Conservation (phyloP, 345 rosid species). For the Salix suchowensis region DNA sequence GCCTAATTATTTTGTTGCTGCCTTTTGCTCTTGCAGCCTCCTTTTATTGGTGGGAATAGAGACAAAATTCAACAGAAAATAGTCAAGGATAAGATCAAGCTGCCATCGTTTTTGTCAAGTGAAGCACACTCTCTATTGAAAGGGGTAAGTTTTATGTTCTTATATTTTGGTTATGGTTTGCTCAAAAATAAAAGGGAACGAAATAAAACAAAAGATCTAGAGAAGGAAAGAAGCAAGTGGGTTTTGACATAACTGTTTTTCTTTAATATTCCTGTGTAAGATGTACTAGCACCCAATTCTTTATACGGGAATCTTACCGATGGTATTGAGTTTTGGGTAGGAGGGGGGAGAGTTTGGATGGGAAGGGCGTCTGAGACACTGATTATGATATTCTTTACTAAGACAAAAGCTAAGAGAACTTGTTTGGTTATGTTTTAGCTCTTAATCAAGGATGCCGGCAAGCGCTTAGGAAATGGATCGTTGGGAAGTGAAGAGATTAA, state of each 20-base stretch:
- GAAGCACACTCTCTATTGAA: slow-evolving; percentile 81
- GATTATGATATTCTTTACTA: not conserved
- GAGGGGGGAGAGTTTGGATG: not conserved
- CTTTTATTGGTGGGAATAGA: slow-evolving; percentile 60
- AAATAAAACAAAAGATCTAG: not conserved
- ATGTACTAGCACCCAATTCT: not conserved
- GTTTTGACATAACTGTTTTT: not conserved
- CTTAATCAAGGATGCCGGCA: slow-evolving; percentile 68
- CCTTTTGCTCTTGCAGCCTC: slow-evolving; percentile 54
- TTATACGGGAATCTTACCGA: not conserved
- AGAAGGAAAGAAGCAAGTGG: not conserved
- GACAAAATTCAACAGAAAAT: slow-evolving; percentile 71
- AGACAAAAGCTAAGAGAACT: not conserved
- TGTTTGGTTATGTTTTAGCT: slow-evolving; percentile 38
- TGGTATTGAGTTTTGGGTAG: not conserved
- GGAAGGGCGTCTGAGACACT: not conserved
- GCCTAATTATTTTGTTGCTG: not conserved
- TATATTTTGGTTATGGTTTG: not conserved
- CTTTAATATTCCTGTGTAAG: not conserved
- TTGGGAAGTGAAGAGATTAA: slow-evolving; percentile 65
- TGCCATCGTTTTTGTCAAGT: slow-evolving; percentile 58
- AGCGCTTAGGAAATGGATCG: slow-evolving; percentile 67
- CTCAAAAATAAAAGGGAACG: not conserved
- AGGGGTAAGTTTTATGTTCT: slow-evolving; percentile 44
- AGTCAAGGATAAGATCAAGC: slow-evolving; percentile 73